Base-by-base conservation (phyloP, 352 stramenopile species). In the Pythium apleroticum region DNA sequence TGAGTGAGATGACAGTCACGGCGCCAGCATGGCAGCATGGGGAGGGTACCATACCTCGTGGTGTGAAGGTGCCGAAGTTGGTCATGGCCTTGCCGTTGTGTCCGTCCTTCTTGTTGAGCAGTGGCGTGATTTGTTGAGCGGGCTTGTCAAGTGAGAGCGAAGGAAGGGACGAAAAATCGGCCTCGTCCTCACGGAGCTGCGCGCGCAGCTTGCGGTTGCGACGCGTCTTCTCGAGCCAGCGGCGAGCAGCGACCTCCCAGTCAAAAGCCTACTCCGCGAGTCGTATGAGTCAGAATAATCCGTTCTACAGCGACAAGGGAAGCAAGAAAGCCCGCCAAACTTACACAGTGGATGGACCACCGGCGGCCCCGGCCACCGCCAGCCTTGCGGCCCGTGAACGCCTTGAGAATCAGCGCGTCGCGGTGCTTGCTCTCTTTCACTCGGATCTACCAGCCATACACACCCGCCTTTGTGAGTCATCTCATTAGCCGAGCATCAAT, bases 291-390 rank as follows among this genome's bases (percentile, higher is more conserved):
- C 10, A 45, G 7, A 35, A n/a, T n/a, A n/a, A n/a, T n/a, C n/a
- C n/a, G n/a, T n/a, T n/a, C n/a, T n/a, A n/a, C n/a, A n/a, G n/a
- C n/a, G n/a, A n/a, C n/a, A n/a, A n/a, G n/a, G n/a, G n/a, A n/a
- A n/a, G n/a, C n/a, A n/a, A n/a, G n/a, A n/a, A n/a, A n/a, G n/a
- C n/a, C n/a, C n/a, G n/a, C 10, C 7, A 28, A 1, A 39, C 72
- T 68, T 76, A 91, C 84, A 24, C 73, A 63, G 60, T 88, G 91
- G 66, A 93, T 78, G 2, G 80, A 91, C 84, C 84, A 93, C 11
- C 76, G 73, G 3, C 78, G 78, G 12, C 76, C 73, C 17, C 75
- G 75, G 3, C 74, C 72, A 53, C 77, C 78, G 59, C 77, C 75
- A 2, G 75, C 52, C 28, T 76, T 70, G n/a, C 76, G 66, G 0